Conservation (phyloP, 2,329 filamentous ascomycete genomes). For the Claviceps maximensis region DNA sequence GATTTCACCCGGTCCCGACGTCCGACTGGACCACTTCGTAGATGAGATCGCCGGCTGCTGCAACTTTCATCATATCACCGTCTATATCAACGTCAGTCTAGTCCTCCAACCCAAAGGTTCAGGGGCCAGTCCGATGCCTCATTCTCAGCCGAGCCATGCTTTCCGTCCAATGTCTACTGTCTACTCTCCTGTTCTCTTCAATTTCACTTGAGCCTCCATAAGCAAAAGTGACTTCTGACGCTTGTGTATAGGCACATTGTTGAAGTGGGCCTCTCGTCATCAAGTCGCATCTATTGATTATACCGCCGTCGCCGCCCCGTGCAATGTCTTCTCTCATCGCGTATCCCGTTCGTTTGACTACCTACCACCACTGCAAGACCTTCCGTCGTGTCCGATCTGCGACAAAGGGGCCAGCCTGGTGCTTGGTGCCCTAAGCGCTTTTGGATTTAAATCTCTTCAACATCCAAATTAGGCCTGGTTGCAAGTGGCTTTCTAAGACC, state of each 20-base stretch:
- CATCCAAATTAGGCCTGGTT: background rate
- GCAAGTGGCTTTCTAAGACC: background rate
- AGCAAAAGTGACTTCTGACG: no score
- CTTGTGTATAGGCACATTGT: background rate
- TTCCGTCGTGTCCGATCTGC: background rate
- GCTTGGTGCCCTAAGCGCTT: background rate
- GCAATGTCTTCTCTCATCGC: background rate
- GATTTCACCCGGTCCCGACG: no score
- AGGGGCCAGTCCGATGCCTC: no score
- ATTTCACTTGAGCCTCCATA: no score
- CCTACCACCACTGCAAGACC: background rate
- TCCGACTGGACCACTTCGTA: no score
- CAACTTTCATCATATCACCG: no score
- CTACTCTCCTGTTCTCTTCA: no score
- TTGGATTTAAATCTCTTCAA: background rate
- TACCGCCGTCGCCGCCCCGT: background rate
- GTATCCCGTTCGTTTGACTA: background rate
- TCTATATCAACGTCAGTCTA: no score
- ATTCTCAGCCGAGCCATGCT: no score
- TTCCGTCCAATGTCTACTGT: no score
- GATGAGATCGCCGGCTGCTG: no score
- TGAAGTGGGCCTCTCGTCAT: background rate
- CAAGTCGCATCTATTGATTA: background rate
- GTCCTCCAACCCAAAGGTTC: no score
- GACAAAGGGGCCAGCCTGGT: background rate